Evolutionary conservation across 306 rosid genomes (phyloP).

Genomic region (Oxytropis ochrocephala): DNA sequence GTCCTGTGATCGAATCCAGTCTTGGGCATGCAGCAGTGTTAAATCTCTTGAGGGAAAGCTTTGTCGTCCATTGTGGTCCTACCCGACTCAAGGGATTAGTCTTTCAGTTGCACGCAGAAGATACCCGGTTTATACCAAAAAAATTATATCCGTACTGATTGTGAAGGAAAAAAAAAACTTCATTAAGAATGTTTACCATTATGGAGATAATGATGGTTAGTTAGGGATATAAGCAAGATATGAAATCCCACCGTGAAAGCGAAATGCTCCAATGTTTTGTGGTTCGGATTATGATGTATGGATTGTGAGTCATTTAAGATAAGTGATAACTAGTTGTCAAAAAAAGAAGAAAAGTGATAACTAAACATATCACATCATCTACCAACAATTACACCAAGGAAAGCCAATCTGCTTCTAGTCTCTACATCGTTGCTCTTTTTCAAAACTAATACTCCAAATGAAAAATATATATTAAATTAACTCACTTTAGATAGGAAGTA

Average conservation of each 20-base stretch:
- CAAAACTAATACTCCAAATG: neutral
- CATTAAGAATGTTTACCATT: neutral
- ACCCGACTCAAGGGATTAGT: too few relatives aligned
- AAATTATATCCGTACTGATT: too few relatives aligned
- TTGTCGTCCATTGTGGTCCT: too few relatives aligned
- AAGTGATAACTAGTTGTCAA: neutral
- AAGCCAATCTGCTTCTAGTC: slow-evolving; percentile 13
- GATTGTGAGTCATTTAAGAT: slow-evolving; percentile 17
- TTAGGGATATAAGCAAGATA: neutral
- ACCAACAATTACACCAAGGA: neutral
- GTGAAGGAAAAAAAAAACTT: too few relatives aligned
- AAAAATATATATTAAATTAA: neutral
- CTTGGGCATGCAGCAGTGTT: too few relatives aligned
- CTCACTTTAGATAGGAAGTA: too few relatives aligned
- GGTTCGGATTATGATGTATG: slow-evolving; percentile 8
- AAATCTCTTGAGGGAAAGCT: too few relatives aligned
- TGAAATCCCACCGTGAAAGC: neutral
- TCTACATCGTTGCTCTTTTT: neutral
- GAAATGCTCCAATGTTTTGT: neutral
- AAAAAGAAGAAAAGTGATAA: neutral
- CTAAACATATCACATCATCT: slow-evolving; percentile 12
- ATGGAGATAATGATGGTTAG: neutral
- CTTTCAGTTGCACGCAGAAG: too few relatives aligned
- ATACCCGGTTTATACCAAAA: too few relatives aligned
- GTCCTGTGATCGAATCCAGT: too few relatives aligned